Conservation (phyloP, 768 basidiomycete genomes). For the Mycena filopes region DNA sequence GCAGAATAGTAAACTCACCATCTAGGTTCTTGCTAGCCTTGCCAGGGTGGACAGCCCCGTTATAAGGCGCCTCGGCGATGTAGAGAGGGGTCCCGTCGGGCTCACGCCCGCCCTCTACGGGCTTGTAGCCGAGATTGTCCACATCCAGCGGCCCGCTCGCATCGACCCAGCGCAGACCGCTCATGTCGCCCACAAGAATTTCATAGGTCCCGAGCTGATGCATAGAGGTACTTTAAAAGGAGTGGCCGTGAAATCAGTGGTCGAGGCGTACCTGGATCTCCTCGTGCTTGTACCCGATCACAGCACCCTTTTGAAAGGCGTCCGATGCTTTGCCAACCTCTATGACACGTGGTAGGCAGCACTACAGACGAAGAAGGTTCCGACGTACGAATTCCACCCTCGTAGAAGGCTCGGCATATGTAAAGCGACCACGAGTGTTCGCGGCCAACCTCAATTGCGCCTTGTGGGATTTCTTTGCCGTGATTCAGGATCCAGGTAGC, state of each 20-base stretch:
- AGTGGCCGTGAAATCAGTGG: background rate
- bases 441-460: conserved; percentile 67
- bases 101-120: conserved; percentile 78
- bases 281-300: conserved; percentile 69
- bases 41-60: conserved; percentile 67
- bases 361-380: background rate
- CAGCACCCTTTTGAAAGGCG: conserved; percentile 68
- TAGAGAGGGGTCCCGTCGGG: conserved; percentile 68
- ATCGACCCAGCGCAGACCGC: conserved; percentile 68
- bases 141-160: conserved; percentile 58
- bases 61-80: conserved; percentile 67
- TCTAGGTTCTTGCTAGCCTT: conserved; percentile 67
- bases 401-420: conserved; percentile 67
- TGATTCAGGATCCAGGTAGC: conserved; percentile 71
- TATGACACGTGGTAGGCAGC: conserved; percentile 36
- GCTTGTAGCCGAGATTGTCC: conserved; percentile 52
- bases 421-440: conserved; percentile 64
- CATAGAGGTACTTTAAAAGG: background rate
- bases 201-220: conserved; percentile 71
- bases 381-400: conserved; percentile 68
- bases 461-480: conserved; percentile 67
- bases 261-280: conserved; percentile 65
- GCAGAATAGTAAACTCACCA: conserved; percentile 48
- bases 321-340: conserved; percentile 75
- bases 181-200: conserved; percentile 72